phyloP scores from a whole-genome alignment of 106 monocot species.

The Gastrodia elata region DNA sequence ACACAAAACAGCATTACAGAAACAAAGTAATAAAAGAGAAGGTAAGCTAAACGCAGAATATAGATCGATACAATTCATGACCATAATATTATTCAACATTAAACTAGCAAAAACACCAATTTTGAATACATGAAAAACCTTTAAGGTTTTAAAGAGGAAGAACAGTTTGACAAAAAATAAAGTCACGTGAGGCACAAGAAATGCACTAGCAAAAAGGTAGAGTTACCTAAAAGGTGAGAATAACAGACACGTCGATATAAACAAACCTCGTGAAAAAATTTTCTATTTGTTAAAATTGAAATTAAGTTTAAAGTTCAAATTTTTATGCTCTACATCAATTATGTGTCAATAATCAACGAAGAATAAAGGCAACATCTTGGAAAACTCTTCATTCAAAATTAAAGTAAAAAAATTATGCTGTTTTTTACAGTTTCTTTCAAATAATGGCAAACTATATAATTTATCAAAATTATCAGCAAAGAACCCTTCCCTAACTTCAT shows the following conservation, averaged over 20 bases:
- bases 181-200: background rate
- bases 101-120: background rate
- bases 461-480: background rate
- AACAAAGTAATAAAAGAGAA: background rate
- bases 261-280: background rate
- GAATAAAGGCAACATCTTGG: background rate
- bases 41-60: background rate
- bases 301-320: background rate
- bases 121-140: background rate
- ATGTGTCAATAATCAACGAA: background rate
- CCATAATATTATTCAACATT: background rate
- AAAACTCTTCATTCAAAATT: background rate
- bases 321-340: background rate
- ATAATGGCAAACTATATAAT: too few relatives aligned
- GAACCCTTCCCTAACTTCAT: background rate
- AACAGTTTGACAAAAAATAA: background rate
- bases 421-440: background rate
- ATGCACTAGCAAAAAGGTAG: background rate
- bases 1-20: background rate
- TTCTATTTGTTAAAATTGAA: background rate
- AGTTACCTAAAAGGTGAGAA: background rate
- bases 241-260: background rate
- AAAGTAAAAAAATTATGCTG: background rate
- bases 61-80: background rate
- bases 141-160: background rate